Evolutionary conservation across 2,329 filamentous ascomycete genomes (phyloP).

Genomic region (Colletotrichum godetiae): DNA sequence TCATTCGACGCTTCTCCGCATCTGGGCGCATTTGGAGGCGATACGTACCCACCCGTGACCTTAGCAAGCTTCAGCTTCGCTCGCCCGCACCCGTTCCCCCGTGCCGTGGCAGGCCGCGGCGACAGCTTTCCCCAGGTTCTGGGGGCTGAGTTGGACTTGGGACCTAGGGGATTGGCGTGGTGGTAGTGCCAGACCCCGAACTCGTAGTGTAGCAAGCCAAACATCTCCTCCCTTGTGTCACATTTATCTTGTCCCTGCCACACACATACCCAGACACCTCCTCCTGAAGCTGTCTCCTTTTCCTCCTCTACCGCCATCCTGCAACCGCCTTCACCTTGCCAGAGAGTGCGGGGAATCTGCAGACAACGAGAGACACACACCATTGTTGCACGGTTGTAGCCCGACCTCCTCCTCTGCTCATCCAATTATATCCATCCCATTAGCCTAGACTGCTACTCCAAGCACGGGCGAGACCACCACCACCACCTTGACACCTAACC

Average conservation of each 20-base stretch:
- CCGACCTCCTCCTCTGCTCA: conserved; percentile 16
- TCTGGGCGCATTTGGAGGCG: conserved; percentile 30
- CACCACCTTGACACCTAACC: conserved; percentile 8
- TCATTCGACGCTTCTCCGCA: conserved; percentile 36
- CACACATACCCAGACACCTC: conserved; percentile 20
- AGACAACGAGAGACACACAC: conserved; percentile 19
- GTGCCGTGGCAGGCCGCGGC: conserved; percentile 11
- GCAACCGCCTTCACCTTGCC: conserved; percentile 9
- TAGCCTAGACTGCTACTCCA: conserved; percentile 13
- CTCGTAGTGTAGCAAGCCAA: conserved; percentile 20
- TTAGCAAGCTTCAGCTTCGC: conserved; percentile 20
- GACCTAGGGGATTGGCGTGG: conserved; percentile 17
- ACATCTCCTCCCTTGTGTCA: conserved; percentile 26
- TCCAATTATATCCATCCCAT: conserved; percentile 34
- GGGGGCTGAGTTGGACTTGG: conserved; percentile 8
- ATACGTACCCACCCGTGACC: conserved; percentile 19
- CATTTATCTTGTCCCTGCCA: conserved; percentile 27
- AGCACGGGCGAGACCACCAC: conserved; percentile 31
- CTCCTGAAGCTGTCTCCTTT: conserved; percentile 30
- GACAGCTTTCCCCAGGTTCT: conserved; percentile 35
- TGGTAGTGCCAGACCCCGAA: conserved; percentile 26
- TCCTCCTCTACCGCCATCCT: conserved; percentile 9
- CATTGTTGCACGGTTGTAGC: conserved; percentile 30
- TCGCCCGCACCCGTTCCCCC: not conserved
- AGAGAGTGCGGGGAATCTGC: conserved; percentile 30